Conservation (phyloP, 2,329 filamentous ascomycete species). For the Colletotrichum brevisporum region DNA sequence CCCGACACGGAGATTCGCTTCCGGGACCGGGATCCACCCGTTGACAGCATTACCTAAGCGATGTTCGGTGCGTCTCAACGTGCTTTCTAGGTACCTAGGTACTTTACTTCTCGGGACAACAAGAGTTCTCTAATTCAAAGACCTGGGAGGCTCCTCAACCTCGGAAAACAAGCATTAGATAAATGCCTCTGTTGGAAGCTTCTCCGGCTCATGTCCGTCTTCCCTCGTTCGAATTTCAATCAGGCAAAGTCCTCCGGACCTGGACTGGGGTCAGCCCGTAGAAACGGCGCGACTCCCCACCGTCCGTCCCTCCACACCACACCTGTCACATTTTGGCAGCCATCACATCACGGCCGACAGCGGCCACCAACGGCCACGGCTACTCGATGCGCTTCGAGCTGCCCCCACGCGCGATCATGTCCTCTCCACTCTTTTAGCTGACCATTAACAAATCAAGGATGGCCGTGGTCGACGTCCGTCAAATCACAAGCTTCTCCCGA, state of each 20-base stretch:
- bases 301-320: constrained; percentile 23
- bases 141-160: too few relatives aligned
- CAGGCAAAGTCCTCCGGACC: background rate
- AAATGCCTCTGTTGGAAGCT: background rate
- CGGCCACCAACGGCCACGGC: constrained; percentile 14
- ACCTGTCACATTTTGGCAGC: background rate
- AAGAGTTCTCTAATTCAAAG: too few relatives aligned
- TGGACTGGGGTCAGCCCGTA: background rate
- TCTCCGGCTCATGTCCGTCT: background rate
- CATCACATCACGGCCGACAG: constrained; percentile 1
- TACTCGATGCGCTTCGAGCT: constrained; percentile 19
- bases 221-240: background rate
- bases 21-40: background rate
- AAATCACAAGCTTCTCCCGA: constrained; percentile 21
- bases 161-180: too few relatives aligned
- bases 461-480: constrained; percentile 1
- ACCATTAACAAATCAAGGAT: constrained; percentile 24
- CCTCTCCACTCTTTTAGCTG: constrained; percentile 26
- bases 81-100: too few relatives aligned
- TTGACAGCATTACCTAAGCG: background rate
- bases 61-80: background rate
- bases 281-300: constrained; percentile 33
- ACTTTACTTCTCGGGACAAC: too few relatives aligned
- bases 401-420: constrained; percentile 13
- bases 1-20: background rate